Conservation (phyloP, 441 rosid species). For the Erodium moschatum region DNA sequence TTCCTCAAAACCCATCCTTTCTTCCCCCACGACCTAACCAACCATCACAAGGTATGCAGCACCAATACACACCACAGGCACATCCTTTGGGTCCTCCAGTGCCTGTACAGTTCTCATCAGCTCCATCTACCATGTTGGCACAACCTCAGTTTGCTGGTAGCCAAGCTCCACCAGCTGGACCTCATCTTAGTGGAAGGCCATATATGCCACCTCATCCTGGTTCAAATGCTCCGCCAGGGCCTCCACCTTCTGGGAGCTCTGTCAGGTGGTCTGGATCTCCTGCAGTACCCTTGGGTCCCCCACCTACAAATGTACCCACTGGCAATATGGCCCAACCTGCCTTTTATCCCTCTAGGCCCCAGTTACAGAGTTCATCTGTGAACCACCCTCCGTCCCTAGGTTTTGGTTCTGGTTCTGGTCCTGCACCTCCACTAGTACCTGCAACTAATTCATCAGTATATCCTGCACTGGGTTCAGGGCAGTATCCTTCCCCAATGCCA, state of each 20-base stretch:
- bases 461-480: constrained; percentile 19
- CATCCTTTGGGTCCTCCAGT: constrained; percentile 30
- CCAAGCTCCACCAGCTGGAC: constrained; percentile 26
- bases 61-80: constrained; percentile 29
- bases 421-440: constrained; percentile 1
- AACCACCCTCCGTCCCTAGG: constrained; percentile 23
- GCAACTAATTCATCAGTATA: constrained; percentile 18
- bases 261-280: constrained; percentile 32
- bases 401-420: constrained; percentile 27
- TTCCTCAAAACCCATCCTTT: constrained; percentile 31
- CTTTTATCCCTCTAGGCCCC: constrained; percentile 25
- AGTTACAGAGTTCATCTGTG: constrained; percentile 14
- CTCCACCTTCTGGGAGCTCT: constrained; percentile 28
- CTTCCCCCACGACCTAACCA: constrained; percentile 28
- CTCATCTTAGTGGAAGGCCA: constrained; percentile 21
- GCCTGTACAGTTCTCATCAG: constrained; percentile 28
- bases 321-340: constrained; percentile 28
- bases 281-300: background rate
- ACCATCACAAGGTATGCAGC: constrained; percentile 29
- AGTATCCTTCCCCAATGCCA: constrained; percentile 10
- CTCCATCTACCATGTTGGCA: constrained; percentile 15
- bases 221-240: constrained; percentile 23
- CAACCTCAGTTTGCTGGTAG: constrained; percentile 27
- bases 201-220: constrained; percentile 28
- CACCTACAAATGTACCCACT: constrained; percentile 4